phyloP scores from a whole-genome alignment of 2,329 filamentous ascomycete species.

The Sporothrix protearum region DNA sequence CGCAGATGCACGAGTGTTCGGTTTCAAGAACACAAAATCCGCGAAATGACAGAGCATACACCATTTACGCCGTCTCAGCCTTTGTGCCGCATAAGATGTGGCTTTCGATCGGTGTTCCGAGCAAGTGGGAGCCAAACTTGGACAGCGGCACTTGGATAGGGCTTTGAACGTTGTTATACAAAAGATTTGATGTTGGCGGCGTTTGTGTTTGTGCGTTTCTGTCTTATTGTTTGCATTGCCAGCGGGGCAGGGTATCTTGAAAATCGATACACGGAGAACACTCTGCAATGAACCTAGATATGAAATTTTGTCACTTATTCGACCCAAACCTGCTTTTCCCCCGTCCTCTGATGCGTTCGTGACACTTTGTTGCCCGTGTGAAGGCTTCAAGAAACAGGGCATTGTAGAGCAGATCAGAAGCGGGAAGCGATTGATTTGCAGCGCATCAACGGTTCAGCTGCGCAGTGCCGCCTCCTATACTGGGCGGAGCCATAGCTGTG shows the following conservation, averaged over 20 bases:
- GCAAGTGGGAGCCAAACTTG: constrained; percentile 12
- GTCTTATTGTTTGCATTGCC: constrained; percentile 9
- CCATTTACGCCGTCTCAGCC: neutral
- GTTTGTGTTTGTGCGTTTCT: neutral
- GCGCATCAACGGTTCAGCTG: constrained; percentile 9
- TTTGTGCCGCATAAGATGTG: neutral
- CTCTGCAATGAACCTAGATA: constrained; percentile 8
- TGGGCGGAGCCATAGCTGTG: neutral
- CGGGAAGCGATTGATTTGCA: constrained; percentile 13
- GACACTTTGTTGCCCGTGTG: neutral
- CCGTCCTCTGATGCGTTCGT: too few species aligned
- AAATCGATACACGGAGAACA: constrained; percentile 13
- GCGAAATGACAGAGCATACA: neutral
- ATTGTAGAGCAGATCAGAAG: constrained; percentile 6
- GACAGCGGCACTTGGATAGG: constrained; percentile 2
- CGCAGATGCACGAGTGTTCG: neutral
- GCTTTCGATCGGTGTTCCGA: constrained; percentile 5
- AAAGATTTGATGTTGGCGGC: neutral
- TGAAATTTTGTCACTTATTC: neutral
- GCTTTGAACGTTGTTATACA: constrained; percentile 5
- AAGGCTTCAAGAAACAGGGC: neutral
- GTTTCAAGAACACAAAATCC: neutral
- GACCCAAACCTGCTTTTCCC: neutral
- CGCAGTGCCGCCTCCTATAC: neutral
- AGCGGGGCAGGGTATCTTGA: constrained; percentile 1